Evolutionary conservation across 2,329 filamentous ascomycete genomes (phyloP), one percentile per base, ranked within the genome.

Genomic region (Claviceps fusiformis): DNA sequence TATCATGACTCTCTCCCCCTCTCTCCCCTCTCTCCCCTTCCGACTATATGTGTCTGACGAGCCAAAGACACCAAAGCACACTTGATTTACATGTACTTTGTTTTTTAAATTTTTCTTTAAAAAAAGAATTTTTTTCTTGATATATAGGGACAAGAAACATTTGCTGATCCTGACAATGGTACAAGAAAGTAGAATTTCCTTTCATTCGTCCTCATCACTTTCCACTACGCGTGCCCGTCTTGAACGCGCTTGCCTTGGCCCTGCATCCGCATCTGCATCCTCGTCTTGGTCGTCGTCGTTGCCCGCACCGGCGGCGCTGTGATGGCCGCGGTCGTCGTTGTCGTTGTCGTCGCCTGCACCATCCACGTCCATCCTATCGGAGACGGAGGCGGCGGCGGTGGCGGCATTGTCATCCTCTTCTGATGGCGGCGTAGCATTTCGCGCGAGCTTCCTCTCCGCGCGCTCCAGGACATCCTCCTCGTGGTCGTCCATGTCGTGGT

Each of bases 341-440:
- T 45, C 9, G 24, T 70, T 73, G 64, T 63, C 17, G 9, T 66
- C 64, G 31, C 60, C 65, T 52, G 60, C 64, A 13, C 10, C 43
- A 41, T 65, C 78, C 1, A 80, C 70, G 9, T 81, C 77, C 77
- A 81, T 81, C 58, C 67, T 69, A 57, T 78, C 75, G 6, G 24
- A 24, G 24, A 33, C 31, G 31, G 31, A 6, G 3, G 70, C 71
- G 11, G 59, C 71, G 10, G 59, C 64, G 11, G 59, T 71, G 10
- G 59, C 64, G 10, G 62, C 62, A 54, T 67, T 69, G 52, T 71
- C 69, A 15, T 67, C 66, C 1, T 62, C 68, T 48, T 71, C 70
- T 3, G 69, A 72, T 7, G 63, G 61, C 8, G 66, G 67, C 10
- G 69, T 67, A 47, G 67, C 69, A 10, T 67, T 27, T 50, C 65